Evolutionary conservation across 2,329 filamentous ascomycete genomes (phyloP).

Genomic region (Arthrocladium fulminans): DNA sequence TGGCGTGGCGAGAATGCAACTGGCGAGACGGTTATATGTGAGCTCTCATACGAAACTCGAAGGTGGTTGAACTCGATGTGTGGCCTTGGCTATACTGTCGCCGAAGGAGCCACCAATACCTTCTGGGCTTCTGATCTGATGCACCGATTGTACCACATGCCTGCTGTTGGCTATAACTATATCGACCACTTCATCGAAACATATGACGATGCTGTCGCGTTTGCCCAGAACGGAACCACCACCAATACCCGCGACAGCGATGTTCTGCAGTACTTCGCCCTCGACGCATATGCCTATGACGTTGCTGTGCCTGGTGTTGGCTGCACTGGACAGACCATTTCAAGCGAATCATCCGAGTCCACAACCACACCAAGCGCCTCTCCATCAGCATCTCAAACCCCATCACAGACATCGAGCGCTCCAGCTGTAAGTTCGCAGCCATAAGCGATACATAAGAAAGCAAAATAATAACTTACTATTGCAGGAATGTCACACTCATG

Average conservation of each 20-base stretch:
- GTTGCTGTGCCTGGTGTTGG: slow-evolving; percentile 55
- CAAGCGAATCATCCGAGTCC: background rate
- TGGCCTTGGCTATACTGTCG: slow-evolving; percentile 53
- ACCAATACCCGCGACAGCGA: slow-evolving; percentile 51
- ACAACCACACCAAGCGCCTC: slow-evolving; percentile 12
- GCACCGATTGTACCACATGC: slow-evolving; percentile 58
- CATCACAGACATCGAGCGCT: slow-evolving; percentile 20
- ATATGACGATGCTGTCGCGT: slow-evolving; percentile 46
- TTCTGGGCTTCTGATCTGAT: slow-evolving; percentile 61
- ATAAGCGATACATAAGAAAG: slow-evolving; percentile 7
- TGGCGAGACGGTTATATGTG: slow-evolving; percentile 61
- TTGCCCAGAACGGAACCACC: slow-evolving; percentile 42
- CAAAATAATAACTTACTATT: slow-evolving; percentile 10
- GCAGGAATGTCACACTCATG: slow-evolving; percentile 36
- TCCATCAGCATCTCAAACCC: slow-evolving; percentile 12
- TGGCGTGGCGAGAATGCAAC: slow-evolving; percentile 58
- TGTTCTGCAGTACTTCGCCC: slow-evolving; percentile 59
- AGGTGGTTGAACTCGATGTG: slow-evolving; percentile 53
- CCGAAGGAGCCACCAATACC: slow-evolving; percentile 46
- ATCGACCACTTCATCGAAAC: slow-evolving; percentile 56
- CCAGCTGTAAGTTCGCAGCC: slow-evolving; percentile 23
- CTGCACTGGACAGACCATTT: slow-evolving; percentile 41
- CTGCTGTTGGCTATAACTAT: slow-evolving; percentile 49
- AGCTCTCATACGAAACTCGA: slow-evolving; percentile 51
- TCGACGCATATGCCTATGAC: slow-evolving; percentile 57